A percentile compares a stretch with the other conserved stretches of the same genome.
phyloP scores from a whole-genome alignment of 2,329 filamentous ascomycete genomes.

The Trichophyton equinum region DNA sequence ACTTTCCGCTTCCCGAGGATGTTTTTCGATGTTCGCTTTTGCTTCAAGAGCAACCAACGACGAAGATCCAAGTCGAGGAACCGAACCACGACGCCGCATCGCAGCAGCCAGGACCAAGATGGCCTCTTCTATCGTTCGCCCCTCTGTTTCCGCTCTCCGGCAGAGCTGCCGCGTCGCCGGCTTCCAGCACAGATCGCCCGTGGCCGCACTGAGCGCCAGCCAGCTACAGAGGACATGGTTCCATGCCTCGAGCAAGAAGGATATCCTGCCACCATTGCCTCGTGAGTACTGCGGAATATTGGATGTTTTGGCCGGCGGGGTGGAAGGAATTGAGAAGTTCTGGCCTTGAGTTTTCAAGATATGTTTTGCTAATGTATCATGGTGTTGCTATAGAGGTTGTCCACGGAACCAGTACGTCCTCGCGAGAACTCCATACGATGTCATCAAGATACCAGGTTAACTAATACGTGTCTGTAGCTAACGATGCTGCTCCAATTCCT shows the following conservation, averaged over 20 bases:
- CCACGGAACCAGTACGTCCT: slow-evolving; percentile 55
- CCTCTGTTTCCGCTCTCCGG: slow-evolving; percentile 24
- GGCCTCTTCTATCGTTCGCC: slow-evolving; percentile 30
- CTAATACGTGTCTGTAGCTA: slow-evolving; percentile 43
- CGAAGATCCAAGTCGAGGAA: background rate
- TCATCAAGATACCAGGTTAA: background rate
- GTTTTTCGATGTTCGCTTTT: slow-evolving; percentile 9
- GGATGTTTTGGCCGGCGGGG: background rate
- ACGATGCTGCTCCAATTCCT: slow-evolving; percentile 71
- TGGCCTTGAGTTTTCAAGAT: background rate
- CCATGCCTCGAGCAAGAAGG: slow-evolving; percentile 65
- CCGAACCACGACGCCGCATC: background rate
- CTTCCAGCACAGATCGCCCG: slow-evolving; percentile 15
- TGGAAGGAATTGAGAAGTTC: background rate
- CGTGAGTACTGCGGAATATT: slow-evolving; percentile 46
- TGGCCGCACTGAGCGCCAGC: slow-evolving; percentile 13
- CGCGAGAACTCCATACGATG: background rate
- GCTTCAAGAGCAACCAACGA: background rate
- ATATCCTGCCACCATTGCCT: slow-evolving; percentile 70
- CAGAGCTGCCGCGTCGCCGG: slow-evolving; percentile 19
- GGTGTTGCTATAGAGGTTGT: slow-evolving; percentile 50
- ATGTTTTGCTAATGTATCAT: slow-evolving; percentile 33
- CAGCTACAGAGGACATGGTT: slow-evolving; percentile 41
- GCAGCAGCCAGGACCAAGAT: slow-evolving; percentile 16
- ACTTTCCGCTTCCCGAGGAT: slow-evolving; percentile 12